Percentiles rank a stretch among this genome's conserved stretches.
phyloP scores from a whole-genome alignment of 1,284 basidiomycete species.

The Amylostereum areolatum region DNA sequence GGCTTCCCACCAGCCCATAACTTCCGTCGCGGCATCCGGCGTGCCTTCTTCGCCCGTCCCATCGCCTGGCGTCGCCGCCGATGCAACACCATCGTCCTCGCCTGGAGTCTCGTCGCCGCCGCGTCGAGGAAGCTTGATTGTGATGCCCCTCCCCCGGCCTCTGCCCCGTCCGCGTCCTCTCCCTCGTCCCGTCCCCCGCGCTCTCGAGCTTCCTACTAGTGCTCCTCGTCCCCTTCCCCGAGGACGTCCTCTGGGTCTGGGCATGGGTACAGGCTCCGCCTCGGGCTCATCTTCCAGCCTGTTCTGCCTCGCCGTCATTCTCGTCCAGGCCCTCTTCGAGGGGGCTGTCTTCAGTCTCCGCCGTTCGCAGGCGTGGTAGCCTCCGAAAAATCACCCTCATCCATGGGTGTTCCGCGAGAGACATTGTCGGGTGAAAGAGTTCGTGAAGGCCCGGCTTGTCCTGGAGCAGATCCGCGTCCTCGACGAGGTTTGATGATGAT shows the following conservation, averaged over 20 bases:
- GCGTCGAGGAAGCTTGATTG: slow-evolving; percentile 27
- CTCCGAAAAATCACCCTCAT: background rate
- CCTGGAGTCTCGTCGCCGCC: slow-evolving; percentile 42
- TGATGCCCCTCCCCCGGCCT: slow-evolving; percentile 32
- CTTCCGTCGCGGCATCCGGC: slow-evolving; percentile 24
- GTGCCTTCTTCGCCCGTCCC: slow-evolving; percentile 22
- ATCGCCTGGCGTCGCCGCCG: no score
- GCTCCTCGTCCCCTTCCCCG: slow-evolving; percentile 22
- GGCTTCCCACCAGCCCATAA: slow-evolving; percentile 54
- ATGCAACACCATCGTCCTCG: slow-evolving; percentile 41
- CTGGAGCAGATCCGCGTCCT: slow-evolving; percentile 6
- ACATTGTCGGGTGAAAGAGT: background rate
- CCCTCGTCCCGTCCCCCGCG: slow-evolving; percentile 24
- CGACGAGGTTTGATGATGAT: slow-evolving; percentile 25
- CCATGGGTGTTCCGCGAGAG: background rate
- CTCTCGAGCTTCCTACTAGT: slow-evolving; percentile 15
- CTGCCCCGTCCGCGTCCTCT: slow-evolving; percentile 39
- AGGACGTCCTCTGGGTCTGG: slow-evolving; percentile 20
- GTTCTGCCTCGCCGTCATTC: background rate
- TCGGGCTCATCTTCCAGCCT: background rate
- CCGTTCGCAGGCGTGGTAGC: background rate
- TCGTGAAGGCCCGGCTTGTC: background rate
- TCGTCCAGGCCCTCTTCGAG: background rate
- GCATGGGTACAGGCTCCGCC: slow-evolving; percentile 11
- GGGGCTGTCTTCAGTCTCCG: background rate